Evolutionary conservation across 176 grass and related monocot genomes (phyloP), one percentile per base, ranked within the genome.

Genomic region (Oryza punctata): DNA sequence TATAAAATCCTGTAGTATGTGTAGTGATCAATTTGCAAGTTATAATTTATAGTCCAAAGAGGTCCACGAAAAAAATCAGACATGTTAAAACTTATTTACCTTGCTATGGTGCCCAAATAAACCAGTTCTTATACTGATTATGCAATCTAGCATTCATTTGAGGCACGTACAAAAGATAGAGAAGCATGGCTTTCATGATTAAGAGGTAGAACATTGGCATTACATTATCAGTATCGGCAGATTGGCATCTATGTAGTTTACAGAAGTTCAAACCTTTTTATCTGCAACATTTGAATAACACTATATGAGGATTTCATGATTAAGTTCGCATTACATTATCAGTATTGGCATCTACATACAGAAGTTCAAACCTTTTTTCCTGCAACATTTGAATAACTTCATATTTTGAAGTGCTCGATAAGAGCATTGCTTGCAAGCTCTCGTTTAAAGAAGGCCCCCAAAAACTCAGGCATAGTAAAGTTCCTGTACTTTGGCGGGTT

Each of bases 391-490:
- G 12, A 63, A 40, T 10, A 30, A 63, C 43, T 14, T 81, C 87
- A 94, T 63, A 93, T 69, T 66, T 86, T 93, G 72, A 94, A 94
- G 66, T 93, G 79, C 30, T 97, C 92, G 0, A 83, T 38, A 21
- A 97, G 80, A 49, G 81, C 78, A 78, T 72, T 97, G 71, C 90
- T 92, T 1, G 38, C 47, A 67, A 97, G 86, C 64, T 94, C 88
- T 30, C 86, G 87, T 19, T 65, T 82, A 70, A 91, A 94, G 90
- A 92, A 97, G 29, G 81, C 41, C 26, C 86, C 88, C 15, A 92
- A 67, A 80, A 92, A 97, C 23, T 94, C 92, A 9, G 85, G 4
- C 72, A 92, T 80, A 7, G 83, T 97, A 79, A 97, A 94, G 65
- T 74, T 85, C 63, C 78, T 83, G 76, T 84, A 94, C 77, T 79